Evolutionary conservation across 73 alveolate species (phyloP), one percentile per base, ranked within the genome.

Genomic region (Paramecium caudatum): DNA sequence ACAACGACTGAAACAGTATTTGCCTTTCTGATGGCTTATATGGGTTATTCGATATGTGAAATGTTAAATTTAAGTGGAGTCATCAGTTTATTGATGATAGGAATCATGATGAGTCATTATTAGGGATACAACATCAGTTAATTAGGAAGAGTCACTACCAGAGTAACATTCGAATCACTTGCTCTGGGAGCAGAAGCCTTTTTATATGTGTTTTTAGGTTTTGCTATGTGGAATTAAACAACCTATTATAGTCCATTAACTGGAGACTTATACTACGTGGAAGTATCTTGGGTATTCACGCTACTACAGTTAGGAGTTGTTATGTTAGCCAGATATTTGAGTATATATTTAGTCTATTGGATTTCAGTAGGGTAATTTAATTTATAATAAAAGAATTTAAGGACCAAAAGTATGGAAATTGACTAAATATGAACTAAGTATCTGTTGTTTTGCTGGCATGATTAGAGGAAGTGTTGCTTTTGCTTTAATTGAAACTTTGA

Each of bases 81-180:
- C 9, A 97, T 98, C 85, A 94, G 98, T 21, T 63, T 98, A 48
- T 96, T 98, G 86, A 91, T 91, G 49, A 95, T 98, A 46, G 99
- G 99, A 55, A 91, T 98, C 30, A 93, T 95, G 78, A 95, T 97
- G 98, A 95, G 99, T 30, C 98, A 97, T 86, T 98, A 98, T 91
- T 96, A 97, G 5, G 97, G 94, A 93, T 93, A 97, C 84, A 98
- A 98, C 91, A 85, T 98, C 43, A 93, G 98, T 36, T 63, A 70
- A 41, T 62, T 78, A 13, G 93, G 93, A 3, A 86, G 68, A 63
- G 93, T 86, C 12, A 86, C 93, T 15, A 86, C 93, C 17, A 61
- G 93, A 41, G 93, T 86, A 19, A 86, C 93, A 9, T 86, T 86
- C 36, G 82, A 70, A 61, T 41, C 90, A 3, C 36, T 86, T 17